Evolutionary conservation across 208 protist genomes (phyloP).

Genomic region (Perkinsela sp.): DNA sequence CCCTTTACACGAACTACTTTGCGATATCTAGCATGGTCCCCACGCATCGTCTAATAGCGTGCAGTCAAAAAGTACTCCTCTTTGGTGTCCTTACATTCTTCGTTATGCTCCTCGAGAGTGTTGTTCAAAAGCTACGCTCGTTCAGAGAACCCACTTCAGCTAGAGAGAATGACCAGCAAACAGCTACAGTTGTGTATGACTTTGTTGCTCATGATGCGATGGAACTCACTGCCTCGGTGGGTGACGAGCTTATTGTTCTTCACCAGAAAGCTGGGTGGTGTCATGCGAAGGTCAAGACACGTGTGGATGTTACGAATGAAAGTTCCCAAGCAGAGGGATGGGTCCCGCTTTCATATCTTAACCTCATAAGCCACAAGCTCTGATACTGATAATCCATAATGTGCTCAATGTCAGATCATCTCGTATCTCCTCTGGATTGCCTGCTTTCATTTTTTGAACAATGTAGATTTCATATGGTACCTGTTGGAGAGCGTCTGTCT

Average conservation of each 20-base stretch:
- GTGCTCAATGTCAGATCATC: no score
- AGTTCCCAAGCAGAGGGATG: background rate
- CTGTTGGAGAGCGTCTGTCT: no score
- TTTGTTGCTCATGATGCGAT: background rate
- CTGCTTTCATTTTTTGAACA: no score
- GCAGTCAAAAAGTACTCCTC: background rate
- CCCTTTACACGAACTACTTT: background rate
- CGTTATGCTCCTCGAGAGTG: background rate
- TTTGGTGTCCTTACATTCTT: background rate
- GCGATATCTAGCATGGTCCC: background rate
- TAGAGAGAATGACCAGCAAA: background rate
- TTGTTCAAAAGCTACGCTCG: background rate
- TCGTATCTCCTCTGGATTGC: no score
- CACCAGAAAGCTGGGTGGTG: background rate
- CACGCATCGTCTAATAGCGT: background rate
- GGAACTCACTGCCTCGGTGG: background rate
- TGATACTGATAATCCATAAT: no score
- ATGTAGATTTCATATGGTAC: no score
- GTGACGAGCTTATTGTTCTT: background rate
- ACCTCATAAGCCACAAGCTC: background rate
- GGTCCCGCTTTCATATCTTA: background rate
- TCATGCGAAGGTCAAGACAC: background rate
- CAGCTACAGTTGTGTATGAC: background rate
- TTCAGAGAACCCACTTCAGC: background rate
- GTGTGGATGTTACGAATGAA: background rate